A percentile compares a stretch with the other conserved stretches of the same genome.
Evolutionary conservation across 2,329 filamentous ascomycete species (phyloP).

Genomic region (Fusarium humuli): DNA sequence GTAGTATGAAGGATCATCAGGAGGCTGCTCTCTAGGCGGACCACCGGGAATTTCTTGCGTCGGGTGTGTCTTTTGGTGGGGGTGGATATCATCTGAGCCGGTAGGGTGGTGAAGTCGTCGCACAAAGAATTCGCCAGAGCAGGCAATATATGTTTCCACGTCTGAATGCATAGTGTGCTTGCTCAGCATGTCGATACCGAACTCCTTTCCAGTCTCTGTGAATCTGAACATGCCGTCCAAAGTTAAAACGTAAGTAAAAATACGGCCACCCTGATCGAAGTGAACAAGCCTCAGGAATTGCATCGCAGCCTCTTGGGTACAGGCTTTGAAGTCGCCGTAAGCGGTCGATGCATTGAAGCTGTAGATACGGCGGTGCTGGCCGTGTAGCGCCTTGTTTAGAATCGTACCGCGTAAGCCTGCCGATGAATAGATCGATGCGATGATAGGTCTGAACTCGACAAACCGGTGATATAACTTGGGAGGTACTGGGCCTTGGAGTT

Average conservation of each 20-base stretch:
- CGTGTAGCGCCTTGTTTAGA: constrained; percentile 86
- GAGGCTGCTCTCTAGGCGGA: constrained; percentile 58
- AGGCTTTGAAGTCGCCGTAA: constrained; percentile 74
- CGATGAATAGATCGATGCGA: constrained; percentile 87
- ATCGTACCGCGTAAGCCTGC: constrained; percentile 82
- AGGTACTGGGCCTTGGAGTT: constrained; percentile 86
- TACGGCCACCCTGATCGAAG: constrained; percentile 84
- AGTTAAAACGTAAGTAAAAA: constrained; percentile 93
- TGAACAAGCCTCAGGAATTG: constrained; percentile 89
- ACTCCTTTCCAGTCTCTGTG: constrained; percentile 95
- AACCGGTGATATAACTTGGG: constrained; percentile 87
- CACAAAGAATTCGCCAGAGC: constrained; percentile 92
- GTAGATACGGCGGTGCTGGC: constrained; percentile 90
- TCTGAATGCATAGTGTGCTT: constrained; percentile 99
- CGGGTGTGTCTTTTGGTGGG: constrained; percentile 64
- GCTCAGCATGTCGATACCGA: constrained; percentile 90
- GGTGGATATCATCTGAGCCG: constrained; percentile 57
- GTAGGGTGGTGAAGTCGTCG: constrained; percentile 70
- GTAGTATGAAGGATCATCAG: constrained; percentile 69
- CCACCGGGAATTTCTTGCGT: constrained; percentile 57
- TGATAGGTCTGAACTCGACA: constrained; percentile 91
- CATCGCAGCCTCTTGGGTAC: constrained; percentile 76
- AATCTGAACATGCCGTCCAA: constrained; percentile 89
- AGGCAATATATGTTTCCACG: constrained; percentile 90
- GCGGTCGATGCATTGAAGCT: constrained; percentile 84